These are phyloP conservation scores for Ganoderma lingzhi DNA, from an alignment of 1,284 basidiomycete genomes.

Conservation along the genomic window DNA sequence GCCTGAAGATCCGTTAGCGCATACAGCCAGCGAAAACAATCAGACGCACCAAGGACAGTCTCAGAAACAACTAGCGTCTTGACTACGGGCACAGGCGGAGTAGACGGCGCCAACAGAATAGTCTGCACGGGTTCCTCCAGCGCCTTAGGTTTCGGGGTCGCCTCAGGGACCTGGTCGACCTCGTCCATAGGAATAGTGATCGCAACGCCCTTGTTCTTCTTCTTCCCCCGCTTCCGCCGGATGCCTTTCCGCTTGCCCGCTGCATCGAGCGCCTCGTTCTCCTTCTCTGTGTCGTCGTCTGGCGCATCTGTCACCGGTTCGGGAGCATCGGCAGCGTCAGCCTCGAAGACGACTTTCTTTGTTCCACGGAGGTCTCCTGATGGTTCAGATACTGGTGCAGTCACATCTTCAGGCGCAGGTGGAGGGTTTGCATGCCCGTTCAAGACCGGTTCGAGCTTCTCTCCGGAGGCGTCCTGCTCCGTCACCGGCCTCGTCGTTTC, in stretches of 20 bases:
- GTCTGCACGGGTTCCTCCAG: conserved; percentile 26
- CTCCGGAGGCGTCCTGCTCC: not conserved
- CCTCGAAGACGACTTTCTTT: conserved; percentile 31
- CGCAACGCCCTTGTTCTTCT: conserved; percentile 48
- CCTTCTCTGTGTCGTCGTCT: conserved; percentile 67
- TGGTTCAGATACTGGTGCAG: not conserved
- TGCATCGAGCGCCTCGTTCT: conserved; percentile 56
- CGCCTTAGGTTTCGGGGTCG: conserved; percentile 41
- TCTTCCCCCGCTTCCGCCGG: conserved; percentile 53
- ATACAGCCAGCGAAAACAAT: not conserved
- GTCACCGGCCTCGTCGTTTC: conserved; percentile 13
- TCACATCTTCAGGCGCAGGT: not conserved
- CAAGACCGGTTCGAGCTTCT: conserved; percentile 3
- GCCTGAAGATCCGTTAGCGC: conserved; percentile 54
- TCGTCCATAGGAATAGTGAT: conserved; percentile 33
- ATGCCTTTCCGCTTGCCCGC: conserved; percentile 53
- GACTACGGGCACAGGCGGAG: conserved; percentile 42
- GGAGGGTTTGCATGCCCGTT: conserved; percentile 16
- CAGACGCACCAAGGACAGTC: conserved; percentile 72
- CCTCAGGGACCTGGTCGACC: conserved; percentile 42
- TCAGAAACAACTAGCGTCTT: conserved; percentile 75
- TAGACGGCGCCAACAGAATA: conserved; percentile 40
- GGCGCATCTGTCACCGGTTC: conserved; percentile 46
- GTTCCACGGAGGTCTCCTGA: conserved; percentile 6
- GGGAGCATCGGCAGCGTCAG: conserved; percentile 22